A percentile compares a stretch with the other conserved stretches of the same genome.
These are phyloP conservation scores for Polygonum aviculare DNA, from an alignment of 148 eudicot species.

Conservation along the genomic window DNA sequence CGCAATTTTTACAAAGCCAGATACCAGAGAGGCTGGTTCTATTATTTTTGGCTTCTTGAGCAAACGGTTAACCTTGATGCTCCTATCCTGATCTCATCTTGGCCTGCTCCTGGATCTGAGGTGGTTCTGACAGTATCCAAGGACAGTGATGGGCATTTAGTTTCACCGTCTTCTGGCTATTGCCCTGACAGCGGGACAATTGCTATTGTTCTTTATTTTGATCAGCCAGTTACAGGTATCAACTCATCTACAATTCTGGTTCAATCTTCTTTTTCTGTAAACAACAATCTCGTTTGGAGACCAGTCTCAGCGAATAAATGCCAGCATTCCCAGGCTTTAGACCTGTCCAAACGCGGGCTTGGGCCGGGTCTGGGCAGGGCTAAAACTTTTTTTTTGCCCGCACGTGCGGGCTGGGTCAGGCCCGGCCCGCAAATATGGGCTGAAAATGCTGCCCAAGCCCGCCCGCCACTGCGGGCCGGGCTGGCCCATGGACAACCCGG, in stretches of 20 bases:
- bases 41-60: slow-evolving; percentile 87
- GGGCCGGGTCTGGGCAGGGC: too few species aligned
- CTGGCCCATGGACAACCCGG: too few species aligned
- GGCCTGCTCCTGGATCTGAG: slow-evolving; percentile 60
- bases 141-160: too few species aligned
- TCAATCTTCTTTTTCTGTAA: slow-evolving; percentile 28
- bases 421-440: too few species aligned
- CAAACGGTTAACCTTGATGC: slow-evolving; percentile 50
- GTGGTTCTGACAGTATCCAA: slow-evolving; percentile 22
- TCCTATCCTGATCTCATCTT: slow-evolving; percentile 45
- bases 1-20: slow-evolving; percentile 87
- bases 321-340: slow-evolving; percentile 41
- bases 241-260: slow-evolving; percentile 43
- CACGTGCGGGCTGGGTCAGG: too few species aligned
- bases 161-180: too few species aligned
- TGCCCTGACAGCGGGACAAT: slow-evolving; percentile 12
- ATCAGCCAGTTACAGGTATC: slow-evolving; percentile 61
- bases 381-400: too few species aligned
- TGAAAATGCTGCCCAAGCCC: too few species aligned
- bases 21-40: slow-evolving; percentile 97
- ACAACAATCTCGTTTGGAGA: slow-evolving; percentile 41
- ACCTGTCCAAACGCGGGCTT: too few species aligned
- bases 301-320: slow-evolving; percentile 43
- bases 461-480: too few species aligned
- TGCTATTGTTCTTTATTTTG: slow-evolving; percentile 64